Percentiles rank a stretch among this genome's conserved stretches.
phyloP scores from a whole-genome alignment of 176 grass and related monocot species.

The Tuctoria greenei region DNA sequence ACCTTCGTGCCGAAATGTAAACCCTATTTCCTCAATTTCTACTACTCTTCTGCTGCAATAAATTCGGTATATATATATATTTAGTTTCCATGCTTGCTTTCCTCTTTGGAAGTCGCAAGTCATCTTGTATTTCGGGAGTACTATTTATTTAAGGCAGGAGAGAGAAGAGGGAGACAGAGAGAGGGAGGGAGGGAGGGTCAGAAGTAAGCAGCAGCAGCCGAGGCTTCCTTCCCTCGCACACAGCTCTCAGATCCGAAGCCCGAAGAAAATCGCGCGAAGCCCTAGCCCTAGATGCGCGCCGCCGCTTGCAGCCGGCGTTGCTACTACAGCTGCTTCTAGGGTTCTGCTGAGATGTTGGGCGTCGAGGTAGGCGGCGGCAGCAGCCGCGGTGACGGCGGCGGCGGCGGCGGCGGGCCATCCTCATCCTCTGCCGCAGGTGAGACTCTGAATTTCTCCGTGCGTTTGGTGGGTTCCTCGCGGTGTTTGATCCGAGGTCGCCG shows the following conservation, averaged over 20 bases:
- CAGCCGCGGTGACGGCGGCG: neutral
- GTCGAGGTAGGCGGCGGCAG: slow-evolving; percentile 41
- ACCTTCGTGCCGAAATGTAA: neutral
- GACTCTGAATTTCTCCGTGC: slow-evolving; percentile 25
- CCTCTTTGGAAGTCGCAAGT: neutral
- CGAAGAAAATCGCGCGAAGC: slow-evolving; percentile 30
- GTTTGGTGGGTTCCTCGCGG: slow-evolving; percentile 3
- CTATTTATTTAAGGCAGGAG: slow-evolving; percentile 43
- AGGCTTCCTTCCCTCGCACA: slow-evolving; percentile 9
- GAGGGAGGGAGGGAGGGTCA: too few relatives aligned
- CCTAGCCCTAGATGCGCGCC: slow-evolving; percentile 36
- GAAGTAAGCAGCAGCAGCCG: slow-evolving; percentile 29
- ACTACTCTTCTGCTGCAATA: neutral
- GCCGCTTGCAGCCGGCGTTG: slow-evolving; percentile 11
- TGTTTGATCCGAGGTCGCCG: slow-evolving; percentile 25
- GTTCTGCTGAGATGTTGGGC: slow-evolving; percentile 39
- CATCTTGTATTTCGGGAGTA: slow-evolving; percentile 21
- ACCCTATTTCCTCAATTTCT: neutral
- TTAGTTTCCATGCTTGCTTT: slow-evolving; percentile 11
- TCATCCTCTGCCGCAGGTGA: slow-evolving; percentile 52
- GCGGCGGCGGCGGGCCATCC: slow-evolving; percentile 20
- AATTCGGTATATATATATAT: neutral
- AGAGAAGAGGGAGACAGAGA: slow-evolving; percentile 1
- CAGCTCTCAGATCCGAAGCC: slow-evolving; percentile 53
- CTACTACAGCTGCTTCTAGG: slow-evolving; percentile 33